Evolutionary conservation across 371 early-diverging fungal species (phyloP).

Genomic region (Nematocida parisii): DNA sequence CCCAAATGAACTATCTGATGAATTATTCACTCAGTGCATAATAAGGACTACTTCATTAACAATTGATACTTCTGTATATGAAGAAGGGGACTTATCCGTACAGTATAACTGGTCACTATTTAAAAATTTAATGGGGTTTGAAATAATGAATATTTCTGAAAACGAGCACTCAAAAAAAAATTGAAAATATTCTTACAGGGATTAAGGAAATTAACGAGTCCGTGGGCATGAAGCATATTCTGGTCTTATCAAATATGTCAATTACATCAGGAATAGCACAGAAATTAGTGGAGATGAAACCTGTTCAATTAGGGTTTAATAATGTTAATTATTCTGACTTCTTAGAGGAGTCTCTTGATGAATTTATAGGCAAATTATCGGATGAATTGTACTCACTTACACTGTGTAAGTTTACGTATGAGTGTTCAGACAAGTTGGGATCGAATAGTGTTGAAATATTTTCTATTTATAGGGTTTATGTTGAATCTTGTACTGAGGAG

Average conservation of each 20-base stretch:
- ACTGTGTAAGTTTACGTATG: not conserved
- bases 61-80: not conserved
- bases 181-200: no score
- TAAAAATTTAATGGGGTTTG: conserved; percentile 15
- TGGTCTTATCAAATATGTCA: not conserved
- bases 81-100: not conserved
- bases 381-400: not conserved
- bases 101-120: not conserved
- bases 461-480: not conserved
- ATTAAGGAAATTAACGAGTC: not conserved
- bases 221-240: not conserved
- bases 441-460: not conserved
- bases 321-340: not conserved
- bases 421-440: not conserved
- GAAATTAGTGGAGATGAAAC: not conserved
- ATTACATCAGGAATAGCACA: not conserved
- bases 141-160: not conserved
- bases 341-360: not conserved
- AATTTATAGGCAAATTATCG: not conserved
- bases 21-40: not conserved
- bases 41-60: not conserved
- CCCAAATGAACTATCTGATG: not conserved
- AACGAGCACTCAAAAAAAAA: not conserved
- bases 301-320: not conserved
- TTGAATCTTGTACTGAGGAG: not conserved